Evolutionary conservation across 305 asterid genomes (phyloP).

Genomic region (Solanum hybrid): DNA sequence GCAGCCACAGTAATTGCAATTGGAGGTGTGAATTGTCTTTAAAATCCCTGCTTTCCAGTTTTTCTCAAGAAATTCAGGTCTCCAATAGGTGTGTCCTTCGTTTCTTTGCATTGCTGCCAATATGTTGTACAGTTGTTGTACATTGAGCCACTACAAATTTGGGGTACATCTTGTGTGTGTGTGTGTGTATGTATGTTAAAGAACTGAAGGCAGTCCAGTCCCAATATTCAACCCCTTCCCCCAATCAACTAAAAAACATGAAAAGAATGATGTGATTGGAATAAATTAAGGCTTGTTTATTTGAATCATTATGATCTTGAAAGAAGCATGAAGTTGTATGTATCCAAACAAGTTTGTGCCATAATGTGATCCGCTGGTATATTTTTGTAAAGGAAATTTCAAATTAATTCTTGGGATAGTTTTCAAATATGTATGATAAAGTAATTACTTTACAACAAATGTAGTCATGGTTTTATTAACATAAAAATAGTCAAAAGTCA

Average conservation of each 20-base stretch:
- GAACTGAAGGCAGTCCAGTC: neutral
- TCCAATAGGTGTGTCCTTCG: neutral
- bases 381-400: neutral
- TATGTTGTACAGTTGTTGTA: slow-evolving; percentile 3
- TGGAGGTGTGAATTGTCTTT: neutral
- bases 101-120: neutral
- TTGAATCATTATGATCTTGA: neutral
- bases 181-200: neutral
- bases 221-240: neutral
- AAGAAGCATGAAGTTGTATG: neutral
- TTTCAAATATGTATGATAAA: neutral
- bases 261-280: neutral
- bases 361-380: neutral
- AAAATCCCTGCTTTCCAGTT: neutral
- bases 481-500: neutral
- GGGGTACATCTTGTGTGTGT: neutral
- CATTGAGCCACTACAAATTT: neutral
- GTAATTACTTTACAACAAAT: neutral
- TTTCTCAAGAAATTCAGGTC: neutral
- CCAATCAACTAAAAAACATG: neutral
- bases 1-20: slow-evolving; percentile 13
- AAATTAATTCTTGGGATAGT: neutral
- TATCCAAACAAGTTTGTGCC: neutral
- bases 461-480: neutral
- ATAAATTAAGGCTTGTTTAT: neutral